A percentile compares a stretch with the other conserved stretches of the same genome.
Evolutionary conservation across 805 yeast genomes (phyloP).

Genomic region (Sugiyamaella floridensis): DNA sequence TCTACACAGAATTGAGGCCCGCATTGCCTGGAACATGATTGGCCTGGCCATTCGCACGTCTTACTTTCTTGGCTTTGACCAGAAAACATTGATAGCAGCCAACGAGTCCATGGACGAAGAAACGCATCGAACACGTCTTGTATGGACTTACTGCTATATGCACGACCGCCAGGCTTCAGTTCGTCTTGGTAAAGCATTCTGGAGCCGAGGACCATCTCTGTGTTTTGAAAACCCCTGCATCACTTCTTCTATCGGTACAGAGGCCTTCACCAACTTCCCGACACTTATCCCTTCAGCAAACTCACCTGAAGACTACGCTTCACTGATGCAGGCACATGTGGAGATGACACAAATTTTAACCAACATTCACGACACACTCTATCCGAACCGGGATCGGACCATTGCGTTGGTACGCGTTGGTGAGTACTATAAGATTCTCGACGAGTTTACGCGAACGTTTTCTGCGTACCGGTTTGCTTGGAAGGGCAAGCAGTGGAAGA

Average conservation of each 20-base stretch:
- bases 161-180: conserved; percentile 22
- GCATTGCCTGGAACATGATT: conserved; percentile 20
- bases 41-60: conserved; percentile 20
- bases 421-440: conserved; percentile 20
- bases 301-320: conserved; percentile 11
- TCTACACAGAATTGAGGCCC: conserved; percentile 13
- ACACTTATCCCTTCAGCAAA: conserved; percentile 6
- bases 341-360: conserved; percentile 23
- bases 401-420: conserved; percentile 20
- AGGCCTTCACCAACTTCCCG: conserved; percentile 19
- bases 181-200: conserved; percentile 21
- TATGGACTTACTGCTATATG: conserved; percentile 22
- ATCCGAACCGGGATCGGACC: conserved; percentile 21
- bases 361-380: conserved; percentile 22
- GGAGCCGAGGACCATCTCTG: conserved; percentile 23
- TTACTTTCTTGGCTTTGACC: conserved; percentile 21
- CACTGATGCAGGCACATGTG: conserved; percentile 18
- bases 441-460: conserved; percentile 21
- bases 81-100: conserved; percentile 17
- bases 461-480: conserved; percentile 17
- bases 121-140: conserved; percentile 19
- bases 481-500: conserved; percentile 17
- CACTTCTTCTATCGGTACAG: conserved; percentile 6
- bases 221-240: conserved; percentile 16
- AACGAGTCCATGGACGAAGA: conserved; percentile 13